Percentiles rank a stretch among this genome's conserved stretches.
These are phyloP conservation scores for Penicillium sp. DNA, from an alignment of 2,329 filamentous ascomycete genomes.

Conservation along the genomic window DNA sequence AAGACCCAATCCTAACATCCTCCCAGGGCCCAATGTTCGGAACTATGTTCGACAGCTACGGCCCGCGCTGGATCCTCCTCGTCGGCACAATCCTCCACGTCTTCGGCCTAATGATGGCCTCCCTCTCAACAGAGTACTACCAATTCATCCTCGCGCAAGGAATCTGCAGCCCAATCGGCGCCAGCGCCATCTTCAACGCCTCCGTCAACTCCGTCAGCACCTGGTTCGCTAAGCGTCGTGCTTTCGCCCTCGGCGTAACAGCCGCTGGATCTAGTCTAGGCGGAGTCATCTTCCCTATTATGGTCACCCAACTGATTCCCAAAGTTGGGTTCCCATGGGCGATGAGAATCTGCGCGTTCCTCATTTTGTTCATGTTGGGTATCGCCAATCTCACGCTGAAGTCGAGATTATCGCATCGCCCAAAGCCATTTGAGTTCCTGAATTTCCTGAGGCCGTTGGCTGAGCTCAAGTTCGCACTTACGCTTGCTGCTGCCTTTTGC, in stretches of 20 bases:
- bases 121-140: constrained; percentile 54
- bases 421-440: constrained; percentile 21
- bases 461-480: constrained; percentile 24
- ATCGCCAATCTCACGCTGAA: constrained; percentile 55
- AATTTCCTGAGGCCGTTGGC: constrained; percentile 24
- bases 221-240: constrained; percentile 56
- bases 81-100: constrained; percentile 55
- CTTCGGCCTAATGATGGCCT: constrained; percentile 60
- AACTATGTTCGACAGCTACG: constrained; percentile 61
- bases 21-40: constrained; percentile 59
- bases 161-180: constrained; percentile 53
- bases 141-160: constrained; percentile 57
- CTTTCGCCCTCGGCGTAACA: constrained; percentile 54
- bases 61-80: constrained; percentile 55
- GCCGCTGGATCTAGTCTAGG: constrained; percentile 56
- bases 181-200: constrained; percentile 51
- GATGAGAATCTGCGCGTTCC: constrained; percentile 57
- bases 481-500: constrained; percentile 22
- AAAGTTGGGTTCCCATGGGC: constrained; percentile 57
- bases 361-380: constrained; percentile 59
- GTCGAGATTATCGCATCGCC: constrained; percentile 41
- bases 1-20: background rate
- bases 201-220: constrained; percentile 38
- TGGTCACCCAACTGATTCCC: constrained; percentile 56
- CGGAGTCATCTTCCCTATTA: constrained; percentile 62